Evolutionary conservation across 805 yeast species (phyloP).

Genomic region (Lipomyces sp.): DNA sequence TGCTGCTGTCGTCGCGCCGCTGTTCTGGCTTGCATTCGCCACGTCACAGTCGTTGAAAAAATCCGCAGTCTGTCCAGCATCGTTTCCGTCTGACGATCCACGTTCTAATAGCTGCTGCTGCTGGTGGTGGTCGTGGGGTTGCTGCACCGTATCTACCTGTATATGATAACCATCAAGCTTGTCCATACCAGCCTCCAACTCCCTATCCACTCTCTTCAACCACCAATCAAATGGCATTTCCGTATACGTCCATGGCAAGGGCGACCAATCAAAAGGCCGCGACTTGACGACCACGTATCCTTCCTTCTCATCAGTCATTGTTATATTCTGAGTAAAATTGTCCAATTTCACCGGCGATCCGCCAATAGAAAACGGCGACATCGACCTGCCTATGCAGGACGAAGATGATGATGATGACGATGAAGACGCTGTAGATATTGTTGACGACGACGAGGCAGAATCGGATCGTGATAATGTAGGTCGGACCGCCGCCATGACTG

Average conservation of each 20-base stretch:
- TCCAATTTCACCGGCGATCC: neutral
- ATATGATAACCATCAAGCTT: neutral
- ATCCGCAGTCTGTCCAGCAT: too few species aligned
- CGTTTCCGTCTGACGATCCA: too few species aligned
- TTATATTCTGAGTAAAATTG: neutral
- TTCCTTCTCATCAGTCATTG: neutral
- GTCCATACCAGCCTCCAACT: neutral
- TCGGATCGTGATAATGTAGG: neutral
- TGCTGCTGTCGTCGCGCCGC: neutral
- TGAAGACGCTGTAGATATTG: neutral
- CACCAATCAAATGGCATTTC: slow-evolving; percentile 21
- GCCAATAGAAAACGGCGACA: neutral
- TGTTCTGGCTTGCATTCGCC: slow-evolving; percentile 4
- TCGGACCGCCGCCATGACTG: too few species aligned
- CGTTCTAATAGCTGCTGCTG: neutral
- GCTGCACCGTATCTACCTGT: neutral
- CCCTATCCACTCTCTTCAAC: slow-evolving; percentile 15
- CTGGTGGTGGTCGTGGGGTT: neutral
- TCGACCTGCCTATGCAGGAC: neutral
- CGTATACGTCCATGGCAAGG: slow-evolving; percentile 25
- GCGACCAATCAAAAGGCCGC: slow-evolving; percentile 26
- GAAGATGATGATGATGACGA: neutral
- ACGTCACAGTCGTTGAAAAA: neutral
- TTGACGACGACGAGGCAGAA: neutral
- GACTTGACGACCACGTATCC: slow-evolving; percentile 8